phyloP scores from a whole-genome alignment of 768 basidiomycete species.

The Lentinula sp. region DNA sequence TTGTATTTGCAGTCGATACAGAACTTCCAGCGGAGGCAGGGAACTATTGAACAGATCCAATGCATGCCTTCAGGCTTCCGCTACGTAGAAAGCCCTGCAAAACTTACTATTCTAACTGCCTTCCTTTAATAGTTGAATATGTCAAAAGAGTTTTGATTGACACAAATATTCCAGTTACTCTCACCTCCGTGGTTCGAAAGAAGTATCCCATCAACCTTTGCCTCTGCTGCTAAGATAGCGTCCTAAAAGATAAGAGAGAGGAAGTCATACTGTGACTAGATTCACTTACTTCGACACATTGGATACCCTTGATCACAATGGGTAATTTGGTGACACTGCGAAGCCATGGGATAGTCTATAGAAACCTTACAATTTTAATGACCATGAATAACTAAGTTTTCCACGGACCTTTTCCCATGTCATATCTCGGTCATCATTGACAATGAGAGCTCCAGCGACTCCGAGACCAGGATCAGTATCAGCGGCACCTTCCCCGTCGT shows the following conservation, averaged over 20 bases:
- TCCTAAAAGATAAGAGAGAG: constrained; percentile 41
- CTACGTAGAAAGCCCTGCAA: neutral
- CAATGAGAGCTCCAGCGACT: constrained; percentile 64
- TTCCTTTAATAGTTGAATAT: constrained; percentile 31
- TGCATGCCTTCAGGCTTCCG: too few species aligned
- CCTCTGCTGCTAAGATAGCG: constrained; percentile 79
- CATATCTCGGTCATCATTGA: constrained; percentile 69
- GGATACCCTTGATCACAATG: constrained; percentile 72
- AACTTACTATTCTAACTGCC: constrained; percentile 72
- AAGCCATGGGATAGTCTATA: constrained; percentile 65
- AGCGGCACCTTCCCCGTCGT: constrained; percentile 15
- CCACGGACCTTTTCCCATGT: constrained; percentile 52
- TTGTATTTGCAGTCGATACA: constrained; percentile 65
- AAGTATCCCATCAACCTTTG: constrained; percentile 83
- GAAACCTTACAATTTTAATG: neutral
- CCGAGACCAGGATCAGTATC: constrained; percentile 38
- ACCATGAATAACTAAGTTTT: neutral
- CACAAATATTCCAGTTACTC: constrained; percentile 11
- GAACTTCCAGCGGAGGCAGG: constrained; percentile 70
- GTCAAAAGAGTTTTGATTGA: neutral
- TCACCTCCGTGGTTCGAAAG: constrained; percentile 88
- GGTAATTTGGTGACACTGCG: constrained; percentile 64
- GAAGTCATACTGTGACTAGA: neutral
- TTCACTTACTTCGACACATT: constrained; percentile 58
- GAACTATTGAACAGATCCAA: constrained; percentile 40